Percentiles rank a stretch among this genome's conserved stretches.
Conservation (phyloP, 2,329 filamentous ascomycete genomes). For the Huntiella decipiens region DNA sequence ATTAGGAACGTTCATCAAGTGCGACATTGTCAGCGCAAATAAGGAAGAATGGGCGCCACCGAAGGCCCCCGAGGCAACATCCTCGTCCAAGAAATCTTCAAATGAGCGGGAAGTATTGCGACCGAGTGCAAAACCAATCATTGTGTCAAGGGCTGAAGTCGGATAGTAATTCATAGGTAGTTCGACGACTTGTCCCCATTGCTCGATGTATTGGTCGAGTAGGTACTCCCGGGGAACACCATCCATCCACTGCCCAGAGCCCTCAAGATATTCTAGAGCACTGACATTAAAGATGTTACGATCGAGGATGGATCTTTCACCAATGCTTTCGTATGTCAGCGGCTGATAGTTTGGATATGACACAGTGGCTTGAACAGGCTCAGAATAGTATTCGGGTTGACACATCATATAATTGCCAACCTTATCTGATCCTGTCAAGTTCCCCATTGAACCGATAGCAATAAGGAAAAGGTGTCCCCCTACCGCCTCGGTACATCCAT, state of each 20-base stretch:
- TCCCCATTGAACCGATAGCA: conserved; percentile 15
- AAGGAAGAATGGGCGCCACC: too few relatives aligned
- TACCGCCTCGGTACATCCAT: conserved; percentile 17
- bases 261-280: conserved; percentile 19
- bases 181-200: conserved; percentile 12
- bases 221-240: conserved; percentile 14
- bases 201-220: conserved; percentile 14
- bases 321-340: conserved; percentile 4
- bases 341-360: conserved; percentile 10
- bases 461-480: conserved; percentile 19
- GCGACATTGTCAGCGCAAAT: too few relatives aligned
- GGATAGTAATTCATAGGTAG: conserved; percentile 3
- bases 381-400: conserved; percentile 25
- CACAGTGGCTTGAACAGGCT: conserved; percentile 24
- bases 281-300: conserved; percentile 19
- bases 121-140: too few relatives aligned
- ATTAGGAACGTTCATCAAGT: too few relatives aligned
- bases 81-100: too few relatives aligned
- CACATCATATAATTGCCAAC: conserved; percentile 24
- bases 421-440: neutral
- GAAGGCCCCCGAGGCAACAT: too few relatives aligned
- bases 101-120: too few relatives aligned
- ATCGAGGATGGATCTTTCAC: conserved; percentile 9
- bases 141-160: too few relatives aligned
- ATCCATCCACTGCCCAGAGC: conserved; percentile 14